phyloP scores from a whole-genome alignment of 306 rosid species.

The Spatholobus suberectus region DNA sequence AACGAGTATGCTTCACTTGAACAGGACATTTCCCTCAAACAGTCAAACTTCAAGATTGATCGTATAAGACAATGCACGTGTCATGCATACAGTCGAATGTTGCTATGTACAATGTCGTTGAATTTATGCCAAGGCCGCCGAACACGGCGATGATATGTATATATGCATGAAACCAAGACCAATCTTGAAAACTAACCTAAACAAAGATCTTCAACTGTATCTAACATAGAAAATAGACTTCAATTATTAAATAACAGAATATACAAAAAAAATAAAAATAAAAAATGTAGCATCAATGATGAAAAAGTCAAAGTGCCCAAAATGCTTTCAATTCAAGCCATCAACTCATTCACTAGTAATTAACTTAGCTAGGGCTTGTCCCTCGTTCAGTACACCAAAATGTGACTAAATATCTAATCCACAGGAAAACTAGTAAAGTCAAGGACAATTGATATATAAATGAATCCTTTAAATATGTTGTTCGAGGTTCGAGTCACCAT shows the following conservation, averaged over 20 bases:
- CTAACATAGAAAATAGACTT: not conserved
- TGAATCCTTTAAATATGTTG: not conserved
- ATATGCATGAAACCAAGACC: constrained; percentile 30
- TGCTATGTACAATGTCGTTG: not conserved
- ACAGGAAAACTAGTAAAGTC: not conserved
- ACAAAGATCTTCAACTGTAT: constrained; percentile 12
- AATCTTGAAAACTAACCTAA: not conserved
- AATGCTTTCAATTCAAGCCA: constrained; percentile 30
- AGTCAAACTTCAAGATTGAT: not conserved
- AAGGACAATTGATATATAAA: not conserved
- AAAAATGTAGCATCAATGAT: constrained; percentile 24
- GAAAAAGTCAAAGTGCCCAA: constrained; percentile 37
- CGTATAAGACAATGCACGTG: not conserved
- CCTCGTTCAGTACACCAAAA: not conserved
- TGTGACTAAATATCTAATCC: not conserved
- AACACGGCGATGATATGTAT: constrained; percentile 23
- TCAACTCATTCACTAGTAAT: constrained; percentile 45
- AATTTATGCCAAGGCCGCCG: not conserved
- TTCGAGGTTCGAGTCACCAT: no score
- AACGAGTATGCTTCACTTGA: constrained; percentile 15
- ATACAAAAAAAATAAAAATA: not conserved
- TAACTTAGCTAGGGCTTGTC: not conserved
- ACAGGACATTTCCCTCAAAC: not conserved
- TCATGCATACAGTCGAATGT: not conserved
- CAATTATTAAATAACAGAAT: constrained; percentile 6